Evolutionary conservation across 352 stramenopile species (phyloP), one percentile per base, ranked within the genome.

Genomic region (Paralagenidium karlingii): DNA sequence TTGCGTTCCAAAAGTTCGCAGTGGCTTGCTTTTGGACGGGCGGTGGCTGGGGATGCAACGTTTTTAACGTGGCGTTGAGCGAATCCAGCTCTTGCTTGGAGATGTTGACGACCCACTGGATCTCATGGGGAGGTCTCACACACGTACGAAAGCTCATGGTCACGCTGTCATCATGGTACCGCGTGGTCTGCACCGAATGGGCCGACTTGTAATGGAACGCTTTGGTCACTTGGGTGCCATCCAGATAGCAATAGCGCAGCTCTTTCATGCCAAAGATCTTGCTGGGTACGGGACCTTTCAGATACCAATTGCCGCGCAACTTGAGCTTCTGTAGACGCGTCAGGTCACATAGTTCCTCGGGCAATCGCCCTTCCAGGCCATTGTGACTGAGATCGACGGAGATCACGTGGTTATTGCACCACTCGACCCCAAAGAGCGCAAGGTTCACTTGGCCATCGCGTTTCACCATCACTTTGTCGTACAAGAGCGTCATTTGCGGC

Each of bases 161-260:
- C 6, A 66, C 63, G 1, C 24, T 15, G 20, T 45, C 15, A 1
- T 33, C 27, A 40, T 63, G 52, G 13, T 80, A 47, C n/a, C 60
- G 63, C 2, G 65, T 81, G 36, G 81, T 74, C 40, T 85, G 51
- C 32, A 85, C 59, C 20, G 59, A 66, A 45, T 74, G 63, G 8
- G 66, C 63, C 1, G 37, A 59, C 18, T 64, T 52, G 34, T 59
- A 61, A 6, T 68, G 70, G 6, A 85, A 46, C 10, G 53, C 40
- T 26, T 64, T 63, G 22, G 60, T 49, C 0, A 85, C 36, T 1
- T 40, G 45, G 5, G 71, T 82, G 38, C 62, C 66, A 28, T 83
- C 66, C 3, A 85, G 25, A 30, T 82, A 85, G 50, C 66, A 81
- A 40, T 74, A 80, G 8, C 60, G 70, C 0, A 82, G 43, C 1